A percentile compares a stretch with the other conserved stretches of the same genome.
Conservation (phyloP, 805 yeast species). For the Alloascoidea hylecoeti region DNA sequence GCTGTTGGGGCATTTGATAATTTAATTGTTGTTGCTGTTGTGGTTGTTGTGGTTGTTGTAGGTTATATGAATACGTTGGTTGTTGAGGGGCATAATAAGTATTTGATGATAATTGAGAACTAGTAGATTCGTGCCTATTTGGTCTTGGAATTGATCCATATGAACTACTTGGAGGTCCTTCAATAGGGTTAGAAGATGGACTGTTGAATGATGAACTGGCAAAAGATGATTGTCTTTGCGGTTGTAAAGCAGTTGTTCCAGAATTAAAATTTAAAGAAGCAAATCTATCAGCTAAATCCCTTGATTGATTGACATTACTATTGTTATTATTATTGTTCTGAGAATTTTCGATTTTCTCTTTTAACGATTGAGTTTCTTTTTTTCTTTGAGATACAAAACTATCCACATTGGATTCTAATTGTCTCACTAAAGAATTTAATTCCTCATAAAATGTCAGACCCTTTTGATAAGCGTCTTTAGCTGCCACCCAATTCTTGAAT, state of each 20-base stretch:
- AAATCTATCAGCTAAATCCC: slow-evolving; percentile 12
- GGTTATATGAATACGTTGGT: too few species aligned
- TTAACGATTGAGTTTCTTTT: slow-evolving; percentile 11
- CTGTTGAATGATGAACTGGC: too few species aligned
- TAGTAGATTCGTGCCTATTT: too few species aligned
- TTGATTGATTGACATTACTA: slow-evolving; percentile 1
- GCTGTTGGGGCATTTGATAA: too few species aligned
- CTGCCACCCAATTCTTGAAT: slow-evolving; percentile 41
- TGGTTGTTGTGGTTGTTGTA: too few species aligned
- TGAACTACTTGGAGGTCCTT: slow-evolving; percentile 13
- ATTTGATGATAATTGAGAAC: too few species aligned
- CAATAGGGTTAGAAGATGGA: too few species aligned
- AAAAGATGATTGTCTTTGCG: background rate
- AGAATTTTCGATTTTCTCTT: too few species aligned
- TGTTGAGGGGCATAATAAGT: too few species aligned
- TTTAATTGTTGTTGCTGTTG: too few species aligned
- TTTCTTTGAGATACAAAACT: slow-evolving; percentile 16
- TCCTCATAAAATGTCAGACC: slow-evolving; percentile 54
- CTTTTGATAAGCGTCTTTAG: slow-evolving; percentile 40
- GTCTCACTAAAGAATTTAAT: slow-evolving; percentile 21
- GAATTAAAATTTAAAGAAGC: background rate
- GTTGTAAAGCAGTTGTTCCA: background rate
- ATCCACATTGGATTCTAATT: slow-evolving; percentile 14
- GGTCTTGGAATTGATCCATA: background rate
- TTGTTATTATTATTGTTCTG: background rate